These are phyloP conservation scores for Digitaria exilis DNA, from an alignment of 202 grass and related monocot genomes.

Conservation along the genomic window DNA sequence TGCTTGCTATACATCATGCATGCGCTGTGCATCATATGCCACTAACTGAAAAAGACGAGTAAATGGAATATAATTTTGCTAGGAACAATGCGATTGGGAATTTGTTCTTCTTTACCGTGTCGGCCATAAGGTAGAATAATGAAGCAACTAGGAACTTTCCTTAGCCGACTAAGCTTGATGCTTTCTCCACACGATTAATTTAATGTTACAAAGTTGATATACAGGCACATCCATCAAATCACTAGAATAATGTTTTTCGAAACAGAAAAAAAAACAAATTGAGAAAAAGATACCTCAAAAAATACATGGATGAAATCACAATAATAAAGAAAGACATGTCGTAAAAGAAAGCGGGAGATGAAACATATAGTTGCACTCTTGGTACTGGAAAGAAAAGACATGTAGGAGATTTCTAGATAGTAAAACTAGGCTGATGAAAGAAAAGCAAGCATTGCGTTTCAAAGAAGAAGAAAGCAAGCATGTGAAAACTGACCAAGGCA, in stretches of 20 bases:
- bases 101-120: background rate
- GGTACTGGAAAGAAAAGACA: too few species aligned
- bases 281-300: background rate
- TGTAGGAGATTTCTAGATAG: background rate
- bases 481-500: background rate
- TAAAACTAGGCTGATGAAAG: background rate
- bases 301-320: too few species aligned
- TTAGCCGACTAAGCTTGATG: constrained; percentile 2
- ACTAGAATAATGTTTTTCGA: background rate
- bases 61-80: background rate
- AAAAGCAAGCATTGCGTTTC: too few species aligned
- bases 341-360: too few species aligned
- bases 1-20: background rate
- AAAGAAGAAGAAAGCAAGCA: too few species aligned
- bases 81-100: background rate
- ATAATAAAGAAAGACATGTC: too few species aligned
- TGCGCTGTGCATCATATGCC: background rate
- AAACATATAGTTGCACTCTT: too few species aligned
- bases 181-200: background rate
- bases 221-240: background rate
- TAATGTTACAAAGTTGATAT: background rate
- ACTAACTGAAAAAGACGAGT: background rate
- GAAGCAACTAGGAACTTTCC: constrained; percentile 13
- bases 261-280: background rate
- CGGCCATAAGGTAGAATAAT: constrained; percentile 18